Evolutionary conservation across 2,329 filamentous ascomycete genomes (phyloP).

Genomic region (Ceratocystis alfenasii): DNA sequence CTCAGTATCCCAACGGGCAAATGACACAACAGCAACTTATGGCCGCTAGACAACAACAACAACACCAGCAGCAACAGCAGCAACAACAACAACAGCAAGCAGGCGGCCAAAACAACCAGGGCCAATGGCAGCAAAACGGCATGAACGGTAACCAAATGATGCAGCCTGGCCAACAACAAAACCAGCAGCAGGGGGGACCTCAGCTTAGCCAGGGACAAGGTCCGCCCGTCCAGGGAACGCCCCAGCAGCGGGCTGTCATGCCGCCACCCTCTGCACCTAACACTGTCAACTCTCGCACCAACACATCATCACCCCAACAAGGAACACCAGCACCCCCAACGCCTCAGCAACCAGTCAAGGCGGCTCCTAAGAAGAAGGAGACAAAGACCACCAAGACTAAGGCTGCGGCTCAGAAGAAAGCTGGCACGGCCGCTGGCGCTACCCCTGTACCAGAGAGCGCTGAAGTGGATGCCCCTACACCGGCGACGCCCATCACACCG

Average conservation of each 20-base stretch:
- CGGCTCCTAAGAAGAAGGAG: conserved; percentile 67
- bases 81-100: conserved; percentile 31
- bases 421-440: conserved; percentile 39
- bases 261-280: conserved; percentile 52
- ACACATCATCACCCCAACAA: conserved; percentile 50
- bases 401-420: conserved; percentile 53
- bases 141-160: conserved; percentile 34
- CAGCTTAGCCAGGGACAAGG: conserved; percentile 31
- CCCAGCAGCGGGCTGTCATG: conserved; percentile 56
- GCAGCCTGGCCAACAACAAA: conserved; percentile 31
- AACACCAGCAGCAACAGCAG: conserved; percentile 24
- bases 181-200: conserved; percentile 25
- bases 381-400: conserved; percentile 53
- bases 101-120: conserved; percentile 26
- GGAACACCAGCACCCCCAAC: conserved; percentile 58
- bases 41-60: conserved; percentile 33
- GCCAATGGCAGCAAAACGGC: conserved; percentile 34
- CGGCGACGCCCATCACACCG: conserved; percentile 53
- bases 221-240: conserved; percentile 50
- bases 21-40: conserved; percentile 53
- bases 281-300: conserved; percentile 42
- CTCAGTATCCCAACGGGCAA: conserved; percentile 42
- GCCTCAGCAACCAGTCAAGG: conserved; percentile 59
- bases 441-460: conserved; percentile 47
- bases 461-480: conserved; percentile 48